Base-by-base conservation (phyloP, 805 yeast species). In the Wickerhamiella occidentalis region DNA sequence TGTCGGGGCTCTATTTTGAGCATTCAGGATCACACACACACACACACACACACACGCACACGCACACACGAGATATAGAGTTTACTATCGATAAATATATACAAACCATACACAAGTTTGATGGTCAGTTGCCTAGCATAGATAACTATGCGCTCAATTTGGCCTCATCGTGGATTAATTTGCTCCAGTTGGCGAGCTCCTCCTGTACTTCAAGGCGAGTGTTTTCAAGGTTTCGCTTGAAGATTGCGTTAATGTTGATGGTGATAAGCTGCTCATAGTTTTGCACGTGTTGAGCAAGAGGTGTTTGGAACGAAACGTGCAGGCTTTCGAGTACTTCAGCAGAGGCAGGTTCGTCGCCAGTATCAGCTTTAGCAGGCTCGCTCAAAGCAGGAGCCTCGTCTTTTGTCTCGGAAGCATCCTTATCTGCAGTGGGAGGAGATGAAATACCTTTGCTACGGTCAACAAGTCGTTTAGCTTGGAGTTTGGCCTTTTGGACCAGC, bases 271-370 rank as follows among this genome's bases (percentile, higher is more conserved):
- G 25, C 41, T 45, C 47, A 36, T 45, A 37, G 23, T 33, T 13
- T 9, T 36, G 12, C 15, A 45, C 8, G 11, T 35, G 40, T 6
- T 19, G 23, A 12, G 23, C 41, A 3, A 33, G 41, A 9, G 47
- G 47, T 9, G 47, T 23, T 25, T 23, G 28, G 35, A 45, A 45
- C 15, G 38, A 23, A 9, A 45, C 47, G 25, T 45, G 47, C 18
- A 13, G 22, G 29, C 47, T 45, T 21, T 33, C 29, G 8, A 21
- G 18, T 12, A 26, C 29, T 11, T 12, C n/a, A 3, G 40, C 47
- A 21, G 47, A 38, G 5, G 25, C 42, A 17, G 45, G 35, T 13
- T 6, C 35, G 15, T 18, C 29, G 13, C 17, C 36, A 15, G 23
- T 3, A 4, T 21, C 25, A 11, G 19, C n/a, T 17, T 28, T 13